Evolutionary conservation across 164 flowering plant genomes (phyloP).

Genomic region (Dillenia suffruticosa): DNA sequence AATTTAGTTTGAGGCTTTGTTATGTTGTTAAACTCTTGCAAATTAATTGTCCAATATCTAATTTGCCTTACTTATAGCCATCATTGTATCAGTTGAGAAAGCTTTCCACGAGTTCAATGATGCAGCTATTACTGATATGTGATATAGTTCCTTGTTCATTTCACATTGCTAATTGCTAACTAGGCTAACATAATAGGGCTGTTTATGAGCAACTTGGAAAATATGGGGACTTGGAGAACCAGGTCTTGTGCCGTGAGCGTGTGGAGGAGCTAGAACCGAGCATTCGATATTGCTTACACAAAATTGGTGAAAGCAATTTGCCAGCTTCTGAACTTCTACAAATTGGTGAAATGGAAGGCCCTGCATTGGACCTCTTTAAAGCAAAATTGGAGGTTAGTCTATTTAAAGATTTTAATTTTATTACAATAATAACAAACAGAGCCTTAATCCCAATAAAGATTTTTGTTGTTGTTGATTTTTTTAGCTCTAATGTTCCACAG

Average conservation of each 20-base stretch:
- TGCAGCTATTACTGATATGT: too few species aligned
- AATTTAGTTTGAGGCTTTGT: too few species aligned
- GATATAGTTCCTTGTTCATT: background rate
- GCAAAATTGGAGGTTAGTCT: conserved; percentile 81
- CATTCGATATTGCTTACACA: conserved; percentile 78
- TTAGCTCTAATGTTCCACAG: too few species aligned
- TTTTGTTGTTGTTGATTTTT: too few species aligned
- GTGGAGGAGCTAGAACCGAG: conserved; percentile 97
- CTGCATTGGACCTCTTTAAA: conserved; percentile 85
- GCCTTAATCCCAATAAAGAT: too few species aligned
- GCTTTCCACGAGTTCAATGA: background rate
- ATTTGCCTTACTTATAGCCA: too few species aligned
- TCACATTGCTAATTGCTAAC: conserved; percentile 7
- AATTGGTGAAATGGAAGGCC: conserved; percentile 94
- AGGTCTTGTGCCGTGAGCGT: conserved; percentile 87
- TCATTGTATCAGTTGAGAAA: background rate
- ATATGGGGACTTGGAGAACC: conserved; percentile 89
- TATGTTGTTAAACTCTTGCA: too few species aligned
- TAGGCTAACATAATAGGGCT: conserved; percentile 44
- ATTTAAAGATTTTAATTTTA: too few species aligned
- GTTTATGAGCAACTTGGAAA: conserved; percentile 97
- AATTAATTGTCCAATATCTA: too few species aligned
- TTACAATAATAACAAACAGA: too few species aligned
- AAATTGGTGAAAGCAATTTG: conserved; percentile 82
- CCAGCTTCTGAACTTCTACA: conserved; percentile 76